These are phyloP conservation scores for Graphiopsis chlorocephala DNA, from an alignment of 2,329 filamentous ascomycete genomes.

Conservation along the genomic window DNA sequence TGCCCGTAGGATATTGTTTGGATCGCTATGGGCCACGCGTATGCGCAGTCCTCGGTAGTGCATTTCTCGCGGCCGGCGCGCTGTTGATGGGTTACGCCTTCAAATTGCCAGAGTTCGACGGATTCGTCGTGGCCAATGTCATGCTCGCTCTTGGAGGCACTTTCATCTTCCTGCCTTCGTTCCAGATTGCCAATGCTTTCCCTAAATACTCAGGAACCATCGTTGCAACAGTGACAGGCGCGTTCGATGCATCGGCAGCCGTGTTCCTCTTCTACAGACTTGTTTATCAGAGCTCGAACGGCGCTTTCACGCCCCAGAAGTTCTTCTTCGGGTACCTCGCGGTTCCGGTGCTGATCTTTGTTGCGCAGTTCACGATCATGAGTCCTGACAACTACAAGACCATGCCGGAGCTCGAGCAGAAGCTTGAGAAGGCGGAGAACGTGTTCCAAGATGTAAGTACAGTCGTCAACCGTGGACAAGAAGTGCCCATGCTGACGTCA, in stretches of 20 bases:
- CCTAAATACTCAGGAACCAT: conserved; percentile 49
- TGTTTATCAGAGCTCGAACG: conserved; percentile 43
- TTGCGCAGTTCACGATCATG: conserved; percentile 46
- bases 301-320: conserved; percentile 43
- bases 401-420: conserved; percentile 76
- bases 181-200: conserved; percentile 50
- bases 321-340: conserved; percentile 49
- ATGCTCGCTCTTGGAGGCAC: conserved; percentile 49
- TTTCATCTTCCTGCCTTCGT: conserved; percentile 51
- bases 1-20: conserved; percentile 80
- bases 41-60: conserved; percentile 67
- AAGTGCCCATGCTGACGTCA: conserved; percentile 7
- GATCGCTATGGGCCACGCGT: conserved; percentile 78
- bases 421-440: conserved; percentile 69
- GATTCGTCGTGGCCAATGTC: conserved; percentile 49
- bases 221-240: conserved; percentile 48
- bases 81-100: conserved; percentile 67
- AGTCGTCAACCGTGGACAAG: not conserved
- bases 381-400: conserved; percentile 44
- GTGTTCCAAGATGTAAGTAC: conserved; percentile 38
- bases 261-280: conserved; percentile 50
- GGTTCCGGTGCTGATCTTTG: conserved; percentile 44
- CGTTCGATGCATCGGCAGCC: conserved; percentile 49
- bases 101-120: conserved; percentile 65
- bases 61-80: conserved; percentile 66